Percentiles rank a stretch among this genome's conserved stretches.
Evolutionary conservation across 2,329 filamentous ascomycete genomes (phyloP).

Genomic region (Colletotrichum trifolii): DNA sequence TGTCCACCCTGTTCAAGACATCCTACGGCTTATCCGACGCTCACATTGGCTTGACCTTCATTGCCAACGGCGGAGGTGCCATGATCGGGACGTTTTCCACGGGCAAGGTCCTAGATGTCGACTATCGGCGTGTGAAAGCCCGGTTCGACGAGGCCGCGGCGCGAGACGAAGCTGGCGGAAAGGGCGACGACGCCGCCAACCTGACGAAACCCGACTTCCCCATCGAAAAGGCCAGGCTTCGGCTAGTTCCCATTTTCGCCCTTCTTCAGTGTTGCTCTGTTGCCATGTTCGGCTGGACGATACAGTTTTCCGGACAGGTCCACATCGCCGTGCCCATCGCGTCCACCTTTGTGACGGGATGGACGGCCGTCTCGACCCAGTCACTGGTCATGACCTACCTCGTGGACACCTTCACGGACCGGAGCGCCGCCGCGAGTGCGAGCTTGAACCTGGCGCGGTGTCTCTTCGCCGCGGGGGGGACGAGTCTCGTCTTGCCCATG

Average conservation of each 20-base stretch:
- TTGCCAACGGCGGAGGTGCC: constrained; percentile 65
- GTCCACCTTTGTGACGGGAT: constrained; percentile 62
- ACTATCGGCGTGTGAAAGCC: constrained; percentile 58
- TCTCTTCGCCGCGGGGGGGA: constrained; percentile 59
- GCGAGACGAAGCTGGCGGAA: constrained; percentile 22
- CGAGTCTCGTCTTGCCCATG: constrained; percentile 58
- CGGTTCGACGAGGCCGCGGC: constrained; percentile 25
- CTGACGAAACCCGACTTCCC: constrained; percentile 48
- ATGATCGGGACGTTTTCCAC: constrained; percentile 63
- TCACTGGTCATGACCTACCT: constrained; percentile 63
- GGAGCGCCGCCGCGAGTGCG: constrained; percentile 62
- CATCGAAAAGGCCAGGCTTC: constrained; percentile 62
- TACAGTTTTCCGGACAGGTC: constrained; percentile 53
- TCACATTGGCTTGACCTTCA: constrained; percentile 62
- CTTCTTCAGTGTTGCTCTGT: constrained; percentile 58
- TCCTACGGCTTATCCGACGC: constrained; percentile 55
- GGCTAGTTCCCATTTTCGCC: constrained; percentile 58
- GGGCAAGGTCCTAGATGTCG: constrained; percentile 62
- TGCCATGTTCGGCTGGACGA: constrained; percentile 64
- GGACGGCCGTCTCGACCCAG: constrained; percentile 61
- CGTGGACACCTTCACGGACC: constrained; percentile 62
- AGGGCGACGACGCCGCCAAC: constrained; percentile 14
- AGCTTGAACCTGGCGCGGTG: constrained; percentile 65
- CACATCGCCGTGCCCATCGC: constrained; percentile 62
- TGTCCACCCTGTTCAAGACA: constrained; percentile 59